Evolutionary conservation across 2,329 filamentous ascomycete species (phyloP).

Genomic region (Knoxdaviesia proteae): DNA sequence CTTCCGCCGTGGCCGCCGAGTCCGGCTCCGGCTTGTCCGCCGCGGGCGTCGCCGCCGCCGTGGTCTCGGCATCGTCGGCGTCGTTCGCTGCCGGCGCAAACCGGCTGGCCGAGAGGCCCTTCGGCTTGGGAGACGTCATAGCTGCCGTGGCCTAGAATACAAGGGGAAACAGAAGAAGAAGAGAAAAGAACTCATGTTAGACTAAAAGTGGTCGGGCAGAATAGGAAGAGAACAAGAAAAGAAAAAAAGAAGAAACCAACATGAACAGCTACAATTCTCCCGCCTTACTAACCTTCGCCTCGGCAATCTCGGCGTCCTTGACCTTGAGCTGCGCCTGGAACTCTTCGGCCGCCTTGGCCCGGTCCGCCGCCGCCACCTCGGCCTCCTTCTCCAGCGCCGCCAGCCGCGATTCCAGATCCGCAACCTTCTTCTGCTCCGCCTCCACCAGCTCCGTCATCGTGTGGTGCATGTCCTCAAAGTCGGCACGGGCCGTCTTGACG

Average conservation of each 20-base stretch:
- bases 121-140: conserved; percentile 16
- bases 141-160: conserved; percentile 20
- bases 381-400: conserved; percentile 17
- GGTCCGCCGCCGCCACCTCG: conserved; percentile 17
- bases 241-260: not conserved
- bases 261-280: too few species aligned
- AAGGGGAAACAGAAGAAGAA: conserved; percentile 1
- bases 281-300: conserved; percentile 26
- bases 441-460: conserved; percentile 39
- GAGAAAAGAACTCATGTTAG: not conserved
- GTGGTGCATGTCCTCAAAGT: conserved; percentile 43
- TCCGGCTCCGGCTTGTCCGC: not conserved
- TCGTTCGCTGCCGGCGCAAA: conserved; percentile 22
- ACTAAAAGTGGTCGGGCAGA: conserved; percentile 1
- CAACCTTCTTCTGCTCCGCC: conserved; percentile 32
- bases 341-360: conserved; percentile 25
- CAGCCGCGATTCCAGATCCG: conserved; percentile 27
- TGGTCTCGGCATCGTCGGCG: conserved; percentile 7
- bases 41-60: conserved; percentile 12
- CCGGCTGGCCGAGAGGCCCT: conserved; percentile 32
- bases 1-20: conserved; percentile 17
- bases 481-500: conserved; percentile 32
- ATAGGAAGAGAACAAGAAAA: not conserved
- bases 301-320: conserved; percentile 41
- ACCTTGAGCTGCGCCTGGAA: conserved; percentile 36